These are phyloP conservation scores for Phytomonas serpens DNA, from an alignment of 208 protist species.

Conservation along the genomic window DNA sequence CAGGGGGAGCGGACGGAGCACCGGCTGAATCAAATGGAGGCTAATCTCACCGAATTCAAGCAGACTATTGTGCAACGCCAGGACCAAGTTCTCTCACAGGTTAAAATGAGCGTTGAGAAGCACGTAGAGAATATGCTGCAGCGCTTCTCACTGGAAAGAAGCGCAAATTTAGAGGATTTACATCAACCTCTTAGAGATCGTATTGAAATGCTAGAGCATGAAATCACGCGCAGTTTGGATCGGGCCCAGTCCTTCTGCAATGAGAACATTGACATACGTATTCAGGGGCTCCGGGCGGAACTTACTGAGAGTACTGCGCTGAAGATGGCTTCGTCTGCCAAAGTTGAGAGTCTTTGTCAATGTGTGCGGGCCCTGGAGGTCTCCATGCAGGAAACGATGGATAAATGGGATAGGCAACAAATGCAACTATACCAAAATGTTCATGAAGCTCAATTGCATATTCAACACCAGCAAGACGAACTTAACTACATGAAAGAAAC, in stretches of 20 bases:
- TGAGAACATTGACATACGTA: background rate
- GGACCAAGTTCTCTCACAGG: background rate
- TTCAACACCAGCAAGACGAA: background rate
- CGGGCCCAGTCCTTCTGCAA: background rate
- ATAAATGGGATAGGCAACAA: background rate
- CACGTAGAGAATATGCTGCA: background rate
- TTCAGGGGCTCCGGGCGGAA: background rate
- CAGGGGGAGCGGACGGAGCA: background rate
- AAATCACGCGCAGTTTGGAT: background rate
- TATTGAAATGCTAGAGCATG: background rate
- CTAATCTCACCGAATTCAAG: background rate
- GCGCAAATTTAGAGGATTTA: background rate
- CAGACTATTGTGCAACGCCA: background rate
- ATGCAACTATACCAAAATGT: background rate
- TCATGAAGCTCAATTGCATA: background rate
- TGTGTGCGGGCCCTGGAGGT: background rate
- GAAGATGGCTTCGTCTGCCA: background rate
- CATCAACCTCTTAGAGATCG: background rate
- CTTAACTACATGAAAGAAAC: conserved; percentile 13
- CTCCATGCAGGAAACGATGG: background rate
- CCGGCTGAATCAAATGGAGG: conserved; percentile 12
- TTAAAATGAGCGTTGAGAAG: background rate
- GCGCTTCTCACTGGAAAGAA: background rate
- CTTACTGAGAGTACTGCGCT: background rate
- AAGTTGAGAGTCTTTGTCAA: background rate